phyloP scores from a whole-genome alignment of 441 rosid species.

The Populus hybrid region DNA sequence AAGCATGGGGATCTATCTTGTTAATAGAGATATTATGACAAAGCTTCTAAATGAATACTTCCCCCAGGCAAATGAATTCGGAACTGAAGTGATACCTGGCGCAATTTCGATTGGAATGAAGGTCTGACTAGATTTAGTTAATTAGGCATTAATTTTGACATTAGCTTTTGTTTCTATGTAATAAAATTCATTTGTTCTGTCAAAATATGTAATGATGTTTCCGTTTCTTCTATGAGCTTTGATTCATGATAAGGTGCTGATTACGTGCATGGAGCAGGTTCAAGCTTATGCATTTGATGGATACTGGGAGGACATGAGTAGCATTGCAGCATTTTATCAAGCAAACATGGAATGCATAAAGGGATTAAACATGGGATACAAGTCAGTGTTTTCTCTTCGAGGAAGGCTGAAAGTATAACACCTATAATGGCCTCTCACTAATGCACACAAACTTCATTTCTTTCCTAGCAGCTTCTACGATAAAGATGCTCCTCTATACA shows the following conservation, averaged over 20 bases:
- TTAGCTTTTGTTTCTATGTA: neutral
- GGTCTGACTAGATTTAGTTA: slow-evolving; percentile 25
- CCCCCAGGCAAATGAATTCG: slow-evolving; percentile 53
- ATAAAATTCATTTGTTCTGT: neutral
- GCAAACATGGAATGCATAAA: slow-evolving; percentile 75
- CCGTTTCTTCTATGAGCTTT: neutral
- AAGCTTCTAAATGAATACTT: slow-evolving; percentile 52
- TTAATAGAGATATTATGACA: slow-evolving; percentile 48
- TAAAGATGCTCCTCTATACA: slow-evolving; percentile 49
- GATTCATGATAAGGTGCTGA: neutral
- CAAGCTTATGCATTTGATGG: slow-evolving; percentile 60
- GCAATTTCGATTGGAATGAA: slow-evolving; percentile 69
- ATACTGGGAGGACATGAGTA: slow-evolving; percentile 79
- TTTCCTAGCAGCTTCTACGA: slow-evolving; percentile 56
- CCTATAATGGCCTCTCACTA: neutral
- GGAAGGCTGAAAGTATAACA: slow-evolving; percentile 9
- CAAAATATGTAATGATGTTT: neutral
- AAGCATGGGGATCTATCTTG: slow-evolving; percentile 73
- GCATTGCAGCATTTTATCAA: slow-evolving; percentile 61
- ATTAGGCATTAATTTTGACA: too few species aligned
- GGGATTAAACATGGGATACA: slow-evolving; percentile 34
- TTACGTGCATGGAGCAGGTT: slow-evolving; percentile 41
- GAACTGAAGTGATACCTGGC: slow-evolving; percentile 57
- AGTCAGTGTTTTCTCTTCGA: slow-evolving; percentile 37
- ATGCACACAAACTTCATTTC: slow-evolving; percentile 11